Base-by-base conservation (phyloP, 345 rosid species). In the Hibiscus syriacus region DNA sequence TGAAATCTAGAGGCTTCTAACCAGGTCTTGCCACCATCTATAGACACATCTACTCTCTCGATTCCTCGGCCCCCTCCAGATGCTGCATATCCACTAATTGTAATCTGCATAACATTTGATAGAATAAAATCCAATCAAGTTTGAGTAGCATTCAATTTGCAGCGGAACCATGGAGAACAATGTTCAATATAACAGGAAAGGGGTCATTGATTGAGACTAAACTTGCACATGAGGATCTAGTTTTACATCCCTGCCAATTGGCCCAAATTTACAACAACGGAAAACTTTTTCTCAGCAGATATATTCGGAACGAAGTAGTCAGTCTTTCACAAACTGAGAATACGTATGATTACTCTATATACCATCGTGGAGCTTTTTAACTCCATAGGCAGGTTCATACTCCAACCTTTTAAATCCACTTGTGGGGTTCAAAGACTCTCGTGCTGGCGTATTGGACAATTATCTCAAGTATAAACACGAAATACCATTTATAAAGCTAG, bases 11-110 rank as follows among this genome's bases (percentile, higher is more conserved):
- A 79, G 43, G 96, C 92, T 79, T 94, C 99, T 60, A 84, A 65
- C 99, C 97, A 94, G 70, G 74, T 87, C 80, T 85, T 87, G 38
- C 99, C 95, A 49, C 99, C 95, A 73, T 94, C 96, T 2, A 87
- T 54, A 19, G 99, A 94, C 64, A 91, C 80, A 78, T 94, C 97
- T 50, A 94, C 85, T 72, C 99, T 80, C 78, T 94, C 99, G 69
- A 93, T 93, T 66, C 98, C 98, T 0, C 86, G n/a, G n/a, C n/a
- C n/a, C n/a, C n/a, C n/a, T n/a, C n/a, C n/a, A n/a, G n/a, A n/a
- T n/a, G n/a, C n/a, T 2, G 96, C 97, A 77, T 94, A 94, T 55
- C 99, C 96, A 68, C 83, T 80, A 36, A 94, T 78, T 67, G 71
- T 84, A 55, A n/a, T 86, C 99, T 94, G 83, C 67, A 69, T 12